phyloP scores from a whole-genome alignment of 1,139 yeast species.

The Geotrichum carabidarum region DNA sequence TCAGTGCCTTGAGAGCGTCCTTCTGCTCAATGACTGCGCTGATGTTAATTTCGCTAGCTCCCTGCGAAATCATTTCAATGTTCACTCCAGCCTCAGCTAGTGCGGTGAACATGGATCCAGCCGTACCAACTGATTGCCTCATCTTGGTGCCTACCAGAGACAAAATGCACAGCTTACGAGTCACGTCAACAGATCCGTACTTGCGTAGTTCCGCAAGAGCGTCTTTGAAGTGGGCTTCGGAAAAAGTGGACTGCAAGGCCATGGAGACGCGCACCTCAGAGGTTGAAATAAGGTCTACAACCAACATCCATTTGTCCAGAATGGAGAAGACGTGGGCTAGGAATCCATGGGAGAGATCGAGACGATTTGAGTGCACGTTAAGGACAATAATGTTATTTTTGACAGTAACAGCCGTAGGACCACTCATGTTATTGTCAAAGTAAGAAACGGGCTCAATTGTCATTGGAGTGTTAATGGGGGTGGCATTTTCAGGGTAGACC shows the following conservation, averaged over 20 bases:
- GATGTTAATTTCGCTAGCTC: conserved; percentile 95
- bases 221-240: conserved; percentile 53
- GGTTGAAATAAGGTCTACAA: conserved; percentile 92
- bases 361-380: conserved; percentile 88
- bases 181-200: conserved; percentile 84
- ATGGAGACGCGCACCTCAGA: conserved; percentile 97
- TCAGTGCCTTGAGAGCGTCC: conserved; percentile 80
- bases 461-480: conserved; percentile 26
- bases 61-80: conserved; percentile 97
- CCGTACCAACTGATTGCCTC: conserved; percentile 95
- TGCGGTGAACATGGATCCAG: conserved; percentile 94
- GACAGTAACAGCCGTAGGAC: conserved; percentile 96
- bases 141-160: conserved; percentile 94
- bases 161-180: conserved; percentile 81
- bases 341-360: conserved; percentile 90
- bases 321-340: conserved; percentile 85
- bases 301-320: conserved; percentile 75
- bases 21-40: conserved; percentile 86
- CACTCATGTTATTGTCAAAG: conserved; percentile 38
- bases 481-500: conserved; percentile 79
- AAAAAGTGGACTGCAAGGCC: conserved; percentile 68
- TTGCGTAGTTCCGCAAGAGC: conserved; percentile 74
- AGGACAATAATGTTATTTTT: conserved; percentile 88
- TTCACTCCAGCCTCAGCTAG: conserved; percentile 88
- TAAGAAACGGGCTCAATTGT: conserved; percentile 19